Percentiles rank a stretch among this genome's conserved stretches.
These are phyloP conservation scores for Zygosaccharomyces pseudobailii DNA, from an alignment of 1,139 yeast genomes.

Conservation along the genomic window DNA sequence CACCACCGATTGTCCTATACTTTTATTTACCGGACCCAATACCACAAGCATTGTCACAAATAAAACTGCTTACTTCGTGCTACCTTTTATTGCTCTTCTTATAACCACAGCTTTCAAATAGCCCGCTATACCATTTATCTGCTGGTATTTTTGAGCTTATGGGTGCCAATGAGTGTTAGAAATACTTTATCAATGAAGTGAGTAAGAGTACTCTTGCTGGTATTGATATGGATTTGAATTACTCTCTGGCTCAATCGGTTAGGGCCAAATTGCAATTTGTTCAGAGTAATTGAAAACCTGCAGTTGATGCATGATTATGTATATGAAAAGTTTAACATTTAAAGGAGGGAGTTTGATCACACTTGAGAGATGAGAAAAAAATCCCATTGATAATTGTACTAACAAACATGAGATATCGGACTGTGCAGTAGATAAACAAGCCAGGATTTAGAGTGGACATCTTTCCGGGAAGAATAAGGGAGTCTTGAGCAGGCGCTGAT, in stretches of 20 bases:
- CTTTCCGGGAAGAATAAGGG: not conserved
- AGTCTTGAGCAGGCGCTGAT: not conserved
- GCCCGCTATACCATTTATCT: not conserved
- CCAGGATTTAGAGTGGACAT: not conserved
- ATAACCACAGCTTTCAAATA: too few species aligned
- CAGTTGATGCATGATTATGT: not conserved
- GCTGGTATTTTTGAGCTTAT: not conserved
- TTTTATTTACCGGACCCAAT: too few species aligned
- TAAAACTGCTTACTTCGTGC: too few species aligned
- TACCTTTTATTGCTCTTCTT: too few species aligned
- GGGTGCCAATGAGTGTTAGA: not conserved
- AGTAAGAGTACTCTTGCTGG: not conserved
- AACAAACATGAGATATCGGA: not conserved
- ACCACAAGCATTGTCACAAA: too few species aligned
- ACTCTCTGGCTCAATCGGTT: not conserved
- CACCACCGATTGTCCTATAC: too few species aligned
- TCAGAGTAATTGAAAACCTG: not conserved
- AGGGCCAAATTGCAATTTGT: not conserved
- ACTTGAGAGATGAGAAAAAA: not conserved
- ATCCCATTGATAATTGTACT: not conserved
- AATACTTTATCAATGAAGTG: not conserved
- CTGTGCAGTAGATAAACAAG: not conserved
- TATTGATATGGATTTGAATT: not conserved
- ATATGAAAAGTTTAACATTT: not conserved
- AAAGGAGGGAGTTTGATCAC: not conserved